Conservation (phyloP, 257 asterid species). For the Scutellaria barbata region DNA sequence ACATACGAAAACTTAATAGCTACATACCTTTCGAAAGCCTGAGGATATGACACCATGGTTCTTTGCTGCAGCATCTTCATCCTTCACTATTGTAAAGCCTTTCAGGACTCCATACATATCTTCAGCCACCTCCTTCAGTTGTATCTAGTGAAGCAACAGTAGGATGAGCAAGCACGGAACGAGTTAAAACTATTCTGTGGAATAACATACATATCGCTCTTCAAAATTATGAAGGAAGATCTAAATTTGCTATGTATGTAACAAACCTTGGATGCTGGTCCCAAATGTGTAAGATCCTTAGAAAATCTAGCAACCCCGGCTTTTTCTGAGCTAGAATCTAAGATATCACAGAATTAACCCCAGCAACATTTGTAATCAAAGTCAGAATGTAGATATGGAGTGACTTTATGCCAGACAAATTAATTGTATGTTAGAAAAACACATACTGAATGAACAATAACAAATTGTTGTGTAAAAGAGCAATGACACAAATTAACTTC, state of each 20-base stretch:
- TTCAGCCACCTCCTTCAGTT: constrained; percentile 89
- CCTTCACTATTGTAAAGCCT: constrained; percentile 92
- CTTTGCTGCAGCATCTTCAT: constrained; percentile 77
- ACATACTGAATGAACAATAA: not conserved
- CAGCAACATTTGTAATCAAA: constrained; percentile 17
- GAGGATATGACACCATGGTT: constrained; percentile 79
- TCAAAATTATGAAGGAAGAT: constrained; percentile 28
- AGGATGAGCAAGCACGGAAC: constrained; percentile 32
- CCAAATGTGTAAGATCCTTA: constrained; percentile 84
- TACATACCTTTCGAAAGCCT: constrained; percentile 80
- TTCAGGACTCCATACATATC: constrained; percentile 93
- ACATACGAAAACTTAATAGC: constrained; percentile 10
- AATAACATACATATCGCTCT: constrained; percentile 10
- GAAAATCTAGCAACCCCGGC: constrained; percentile 82
- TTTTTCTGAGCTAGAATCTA: constrained; percentile 84
- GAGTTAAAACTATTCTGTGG: constrained; percentile 22
- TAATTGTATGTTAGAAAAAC: not conserved
- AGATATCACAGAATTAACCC: constrained; percentile 28
- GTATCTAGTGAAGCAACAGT: constrained; percentile 59
- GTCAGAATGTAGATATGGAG: not conserved
- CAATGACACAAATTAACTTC: not conserved
- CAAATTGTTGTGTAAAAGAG: not conserved
- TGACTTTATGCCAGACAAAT: not conserved
- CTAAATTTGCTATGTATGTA: constrained; percentile 13
- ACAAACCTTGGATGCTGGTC: constrained; percentile 88